Percentiles rank a stretch among this genome's conserved stretches.
phyloP scores from a whole-genome alignment of 2,329 filamentous ascomycete genomes.

The Hypoxylon sp. region DNA sequence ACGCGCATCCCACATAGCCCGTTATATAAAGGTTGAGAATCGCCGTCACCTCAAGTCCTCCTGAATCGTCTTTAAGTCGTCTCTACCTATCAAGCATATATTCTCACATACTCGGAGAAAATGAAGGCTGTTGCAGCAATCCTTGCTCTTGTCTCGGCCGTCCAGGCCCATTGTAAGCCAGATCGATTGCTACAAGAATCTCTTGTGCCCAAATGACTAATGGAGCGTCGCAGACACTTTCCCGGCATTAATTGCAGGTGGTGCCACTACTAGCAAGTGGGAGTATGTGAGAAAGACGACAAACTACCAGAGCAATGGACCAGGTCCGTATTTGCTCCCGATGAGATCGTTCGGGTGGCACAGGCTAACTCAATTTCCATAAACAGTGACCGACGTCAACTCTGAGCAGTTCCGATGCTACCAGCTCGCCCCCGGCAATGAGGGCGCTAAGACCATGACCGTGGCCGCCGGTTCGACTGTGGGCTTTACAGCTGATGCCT shows the following conservation, averaged over 20 bases:
- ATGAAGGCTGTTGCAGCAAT: conserved; percentile 50
- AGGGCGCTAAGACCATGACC: conserved; percentile 59
- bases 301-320: conserved; percentile 66
- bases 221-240: conserved; percentile 56
- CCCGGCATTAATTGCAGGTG: conserved; percentile 57
- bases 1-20: conserved; percentile 7
- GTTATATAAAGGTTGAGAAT: conserved; percentile 14
- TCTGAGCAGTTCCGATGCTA: conserved; percentile 67
- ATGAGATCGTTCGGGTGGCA: background rate
- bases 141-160: conserved; percentile 50
- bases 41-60: conserved; percentile 2
- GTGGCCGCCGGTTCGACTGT: conserved; percentile 62
- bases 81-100: background rate
- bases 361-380: conserved; percentile 13
- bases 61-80: background rate
- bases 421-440: conserved; percentile 59
- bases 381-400: conserved; percentile 61
- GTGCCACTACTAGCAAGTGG: conserved; percentile 60
- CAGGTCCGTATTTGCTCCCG: conserved; percentile 47
- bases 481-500: conserved; percentile 60
- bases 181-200: background rate
- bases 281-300: conserved; percentile 63
- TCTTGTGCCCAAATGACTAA: conserved; percentile 16
- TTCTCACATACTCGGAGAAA: conserved; percentile 14
- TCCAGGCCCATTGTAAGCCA: conserved; percentile 59